A percentile compares a stretch with the other conserved stretches of the same genome.
Conservation (phyloP, 2,329 filamentous ascomycete species). For the Lecanicillium sp. region DNA sequence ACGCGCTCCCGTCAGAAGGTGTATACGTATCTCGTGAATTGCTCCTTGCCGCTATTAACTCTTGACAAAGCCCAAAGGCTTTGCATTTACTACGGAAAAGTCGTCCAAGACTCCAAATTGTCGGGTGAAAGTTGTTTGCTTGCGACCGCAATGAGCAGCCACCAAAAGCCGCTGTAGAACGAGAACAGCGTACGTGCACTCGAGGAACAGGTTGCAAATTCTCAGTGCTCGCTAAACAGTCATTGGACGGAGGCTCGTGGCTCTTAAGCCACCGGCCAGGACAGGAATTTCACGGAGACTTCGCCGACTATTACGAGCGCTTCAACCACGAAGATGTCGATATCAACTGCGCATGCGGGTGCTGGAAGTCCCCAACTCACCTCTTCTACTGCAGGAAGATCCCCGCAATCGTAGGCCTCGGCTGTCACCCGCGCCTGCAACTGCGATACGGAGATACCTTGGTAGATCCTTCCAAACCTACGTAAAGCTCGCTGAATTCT, state of each 20-base stretch:
- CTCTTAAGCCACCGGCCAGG: slow-evolving; percentile 12
- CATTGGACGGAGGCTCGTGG: slow-evolving; percentile 11
- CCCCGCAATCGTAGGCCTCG: neutral
- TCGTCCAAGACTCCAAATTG: slow-evolving; percentile 15
- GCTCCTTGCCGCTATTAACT: slow-evolving; percentile 14
- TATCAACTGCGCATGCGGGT: slow-evolving; percentile 5
- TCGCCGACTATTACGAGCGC: slow-evolving; percentile 11
- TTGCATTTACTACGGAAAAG: slow-evolving; percentile 16
- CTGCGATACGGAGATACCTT: neutral
- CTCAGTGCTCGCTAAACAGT: slow-evolving; percentile 15
- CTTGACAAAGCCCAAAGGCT: slow-evolving; percentile 15
- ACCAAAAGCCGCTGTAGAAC: slow-evolving; percentile 5
- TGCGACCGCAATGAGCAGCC: slow-evolving; percentile 14
- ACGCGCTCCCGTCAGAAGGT: slow-evolving; percentile 12
- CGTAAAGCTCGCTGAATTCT: neutral
- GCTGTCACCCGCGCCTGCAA: neutral
- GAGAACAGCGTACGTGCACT: slow-evolving; percentile 10
- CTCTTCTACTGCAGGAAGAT: slow-evolving; percentile 10
- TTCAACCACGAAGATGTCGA: slow-evolving; percentile 8
- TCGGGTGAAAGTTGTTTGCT: slow-evolving; percentile 13
- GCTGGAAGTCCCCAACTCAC: slow-evolving; percentile 6
- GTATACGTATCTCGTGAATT: slow-evolving; percentile 11
- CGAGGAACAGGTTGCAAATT: slow-evolving; percentile 15
- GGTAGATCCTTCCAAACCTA: neutral
- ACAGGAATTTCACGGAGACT: too few species aligned